Evolutionary conservation across 768 basidiomycete genomes (phyloP), one percentile per base, ranked within the genome.

Genomic region (Tephrocybe sp.): DNA sequence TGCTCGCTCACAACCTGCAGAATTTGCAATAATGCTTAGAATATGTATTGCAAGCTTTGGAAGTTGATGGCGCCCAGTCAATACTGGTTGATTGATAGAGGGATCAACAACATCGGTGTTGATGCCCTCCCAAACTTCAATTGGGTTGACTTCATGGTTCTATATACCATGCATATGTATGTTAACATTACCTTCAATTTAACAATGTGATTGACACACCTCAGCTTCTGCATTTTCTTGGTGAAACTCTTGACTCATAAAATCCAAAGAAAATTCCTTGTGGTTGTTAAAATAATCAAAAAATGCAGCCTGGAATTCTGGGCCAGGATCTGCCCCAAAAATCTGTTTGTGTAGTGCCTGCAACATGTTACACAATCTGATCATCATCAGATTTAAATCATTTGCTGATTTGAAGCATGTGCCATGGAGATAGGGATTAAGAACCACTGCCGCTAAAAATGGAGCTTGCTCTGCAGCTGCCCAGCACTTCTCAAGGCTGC

Each of bases 1-100:
- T 3, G 57, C 25, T 2, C 67, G 53, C 44, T 70, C 63, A 28
- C 58, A 63, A 9, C 58, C 60, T 13, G 69, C 66, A 6, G 64
- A 68, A 46, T 67, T 70, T 9, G 62, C 58, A 9, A 56, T 27
- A 27, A 64, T 45, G 44, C 53, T 55, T 22, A 64, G 55, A 36
- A 67, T 22, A 32, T 38, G 56, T 13, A 60, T 52, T 0, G 66
- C 64, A 21, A 69, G 49, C 40, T 53, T 60, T 2, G 51, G 49
- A 34, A 66, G 58, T 13, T 31, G 28, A 32, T 64, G 59, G 19
- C 54, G 51, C 41, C 59, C 60, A 1, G 26, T 49, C 35, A 31
- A 38, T 16, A n/a, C n/a, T n/a, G n/a, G n/a, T n/a, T n/a, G n/a
- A n/a, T n/a, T n/a, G n/a, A n/a, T n/a, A n/a, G n/a, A n/a, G n/a